phyloP scores from a whole-genome alignment of 2,329 filamentous ascomycete species.

The Trichothecium sympodiale region DNA sequence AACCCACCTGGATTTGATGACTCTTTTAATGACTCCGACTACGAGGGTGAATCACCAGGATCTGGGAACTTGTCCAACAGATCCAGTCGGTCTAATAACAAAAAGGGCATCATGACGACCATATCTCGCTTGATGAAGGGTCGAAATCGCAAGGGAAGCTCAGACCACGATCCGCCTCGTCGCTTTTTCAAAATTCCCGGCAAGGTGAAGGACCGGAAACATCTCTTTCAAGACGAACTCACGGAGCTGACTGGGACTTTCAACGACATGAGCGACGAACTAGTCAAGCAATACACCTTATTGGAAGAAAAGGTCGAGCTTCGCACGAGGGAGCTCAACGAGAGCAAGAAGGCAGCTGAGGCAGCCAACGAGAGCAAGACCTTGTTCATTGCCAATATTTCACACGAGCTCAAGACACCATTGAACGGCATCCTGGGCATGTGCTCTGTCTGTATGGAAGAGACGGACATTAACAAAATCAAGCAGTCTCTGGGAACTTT shows the following conservation, averaged over 20 bases:
- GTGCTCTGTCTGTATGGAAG: constrained; percentile 87
- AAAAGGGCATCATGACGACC: constrained; percentile 27
- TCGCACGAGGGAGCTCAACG: constrained; percentile 72
- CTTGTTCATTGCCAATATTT: constrained; percentile 92
- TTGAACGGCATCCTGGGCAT: constrained; percentile 93
- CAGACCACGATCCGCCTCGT: constrained; percentile 28
- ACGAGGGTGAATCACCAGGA: constrained; percentile 29
- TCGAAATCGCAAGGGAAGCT: constrained; percentile 6
- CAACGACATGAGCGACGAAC: constrained; percentile 88
- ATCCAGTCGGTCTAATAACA: constrained; percentile 15
- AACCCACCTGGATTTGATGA: constrained; percentile 51
- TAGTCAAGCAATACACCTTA: constrained; percentile 74
- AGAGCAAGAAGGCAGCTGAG: constrained; percentile 85
- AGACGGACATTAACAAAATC: constrained; percentile 66
- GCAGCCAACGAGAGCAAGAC: constrained; percentile 97
- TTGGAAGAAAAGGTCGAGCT: constrained; percentile 77
- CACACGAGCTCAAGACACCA: constrained; percentile 79
- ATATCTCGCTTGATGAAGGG: constrained; percentile 25
- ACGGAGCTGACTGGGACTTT: constrained; percentile 78
- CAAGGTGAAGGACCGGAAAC: constrained; percentile 65
- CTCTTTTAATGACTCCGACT: constrained; percentile 25
- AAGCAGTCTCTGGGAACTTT: constrained; percentile 79
- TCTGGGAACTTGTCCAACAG: constrained; percentile 31
- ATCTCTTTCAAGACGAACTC: constrained; percentile 70
- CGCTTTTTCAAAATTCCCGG: constrained; percentile 72